Conservation (phyloP, 2,329 filamentous ascomycete genomes). For the Zymoseptoria crescenta region DNA sequence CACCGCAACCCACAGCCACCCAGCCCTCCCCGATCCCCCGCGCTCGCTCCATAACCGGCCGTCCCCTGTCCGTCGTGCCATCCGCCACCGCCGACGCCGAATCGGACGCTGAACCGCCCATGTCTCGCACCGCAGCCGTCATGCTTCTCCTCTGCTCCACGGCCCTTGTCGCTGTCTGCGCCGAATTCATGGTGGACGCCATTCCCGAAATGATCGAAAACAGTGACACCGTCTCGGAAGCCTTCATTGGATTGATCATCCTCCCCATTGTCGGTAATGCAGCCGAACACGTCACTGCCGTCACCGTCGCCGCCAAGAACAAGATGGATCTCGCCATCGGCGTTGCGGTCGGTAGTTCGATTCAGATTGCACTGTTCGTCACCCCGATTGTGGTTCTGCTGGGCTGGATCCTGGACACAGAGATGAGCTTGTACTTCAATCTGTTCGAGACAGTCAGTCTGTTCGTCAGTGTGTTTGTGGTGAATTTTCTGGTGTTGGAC, state of each 20-base stretch:
- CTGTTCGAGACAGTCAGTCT: conserved; percentile 60
- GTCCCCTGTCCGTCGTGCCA: conserved; percentile 5
- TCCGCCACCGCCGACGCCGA: conserved; percentile 18
- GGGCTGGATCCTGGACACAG: conserved; percentile 67
- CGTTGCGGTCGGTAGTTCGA: conserved; percentile 70
- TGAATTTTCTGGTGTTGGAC: conserved; percentile 79
- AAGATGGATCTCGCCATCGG: conserved; percentile 80
- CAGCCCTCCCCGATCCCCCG: conserved; percentile 24
- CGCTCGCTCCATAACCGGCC: conserved; percentile 3
- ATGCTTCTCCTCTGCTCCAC: conserved; percentile 49
- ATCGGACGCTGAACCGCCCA: conserved; percentile 33
- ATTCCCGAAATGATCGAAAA: conserved; percentile 59
- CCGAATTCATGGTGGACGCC: conserved; percentile 66
- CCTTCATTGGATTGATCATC: conserved; percentile 73
- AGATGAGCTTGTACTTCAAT: conserved; percentile 59
- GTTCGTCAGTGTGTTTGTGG: conserved; percentile 74
- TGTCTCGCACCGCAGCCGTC: conserved; percentile 51
- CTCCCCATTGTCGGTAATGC: conserved; percentile 78
- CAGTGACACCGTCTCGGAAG: conserved; percentile 53
- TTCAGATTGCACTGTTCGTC: conserved; percentile 73
- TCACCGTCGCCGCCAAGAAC: conserved; percentile 72
- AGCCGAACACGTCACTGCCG: conserved; percentile 72
- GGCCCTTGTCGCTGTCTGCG: conserved; percentile 52
- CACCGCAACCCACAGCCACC: conserved; percentile 20
- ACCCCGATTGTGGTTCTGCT: conserved; percentile 70